Percentiles rank a stretch among this genome's conserved stretches.
Evolutionary conservation across 176 grass and related monocot genomes (phyloP).

Genomic region (Bothriochloa decipiens): DNA sequence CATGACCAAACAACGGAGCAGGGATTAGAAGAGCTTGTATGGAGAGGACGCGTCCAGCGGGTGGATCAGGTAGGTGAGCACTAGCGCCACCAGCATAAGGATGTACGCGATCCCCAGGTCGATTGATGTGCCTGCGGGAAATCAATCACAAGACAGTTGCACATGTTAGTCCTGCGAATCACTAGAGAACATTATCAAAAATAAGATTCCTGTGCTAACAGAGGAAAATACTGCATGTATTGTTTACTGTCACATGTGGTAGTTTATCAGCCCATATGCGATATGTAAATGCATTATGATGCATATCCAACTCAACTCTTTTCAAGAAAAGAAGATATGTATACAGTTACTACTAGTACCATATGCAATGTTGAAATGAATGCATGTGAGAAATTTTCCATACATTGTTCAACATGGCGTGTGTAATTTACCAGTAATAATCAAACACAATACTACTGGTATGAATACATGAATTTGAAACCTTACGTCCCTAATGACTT

Average conservation of each 20-base stretch:
- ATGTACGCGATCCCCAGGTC: slow-evolving; percentile 76
- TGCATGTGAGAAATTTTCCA: not conserved
- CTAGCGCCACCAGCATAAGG: slow-evolving; percentile 72
- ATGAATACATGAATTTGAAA: not conserved
- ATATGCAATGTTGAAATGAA: not conserved
- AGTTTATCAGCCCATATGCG: not conserved
- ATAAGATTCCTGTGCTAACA: not conserved
- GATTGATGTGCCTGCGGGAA: slow-evolving; percentile 60
- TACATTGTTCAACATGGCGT: not conserved
- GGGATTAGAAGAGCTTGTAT: slow-evolving; percentile 66
- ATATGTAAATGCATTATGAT: not conserved
- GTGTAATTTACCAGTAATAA: not conserved
- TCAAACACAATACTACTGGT: not conserved
- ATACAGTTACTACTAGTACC: not conserved
- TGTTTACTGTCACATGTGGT: too few relatives aligned
- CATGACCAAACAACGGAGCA: not conserved
- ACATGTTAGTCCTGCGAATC: slow-evolving; percentile 3
- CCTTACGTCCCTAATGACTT: too few relatives aligned
- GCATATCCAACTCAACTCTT: not conserved
- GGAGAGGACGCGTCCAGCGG: slow-evolving; percentile 72
- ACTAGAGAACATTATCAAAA: not conserved
- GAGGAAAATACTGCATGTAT: not conserved
- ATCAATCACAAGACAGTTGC: not conserved
- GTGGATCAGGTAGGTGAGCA: slow-evolving; percentile 87
- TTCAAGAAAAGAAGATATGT: not conserved